Percentiles rank a stretch among this genome's conserved stretches.
Conservation (phyloP, 2,329 filamentous ascomycete species). For the Ophiostoma himal-ulmi region DNA sequence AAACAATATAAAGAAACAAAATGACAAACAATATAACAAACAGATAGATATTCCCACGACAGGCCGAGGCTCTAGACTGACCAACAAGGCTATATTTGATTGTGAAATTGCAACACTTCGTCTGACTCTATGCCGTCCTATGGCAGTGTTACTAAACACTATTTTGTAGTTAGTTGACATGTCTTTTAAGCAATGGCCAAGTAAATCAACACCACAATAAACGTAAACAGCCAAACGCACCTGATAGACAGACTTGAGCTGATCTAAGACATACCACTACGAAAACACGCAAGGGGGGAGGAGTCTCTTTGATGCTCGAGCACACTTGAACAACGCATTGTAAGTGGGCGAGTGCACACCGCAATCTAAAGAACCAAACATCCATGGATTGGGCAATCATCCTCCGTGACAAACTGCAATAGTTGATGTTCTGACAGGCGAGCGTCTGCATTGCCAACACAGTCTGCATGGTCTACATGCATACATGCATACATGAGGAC, state of each 20-base stretch:
- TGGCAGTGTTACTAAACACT: too few species aligned
- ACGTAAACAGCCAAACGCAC: neutral
- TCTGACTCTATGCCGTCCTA: too few species aligned
- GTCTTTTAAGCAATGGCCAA: neutral
- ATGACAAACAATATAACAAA: neutral
- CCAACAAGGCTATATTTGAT: too few species aligned
- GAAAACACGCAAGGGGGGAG: neutral
- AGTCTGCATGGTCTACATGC: slow-evolving; percentile 9
- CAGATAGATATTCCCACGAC: neutral
- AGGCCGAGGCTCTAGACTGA: neutral
- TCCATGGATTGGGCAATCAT: neutral
- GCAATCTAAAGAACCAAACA: neutral
- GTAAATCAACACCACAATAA: neutral
- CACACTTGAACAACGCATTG: neutral
- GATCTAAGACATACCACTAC: neutral
- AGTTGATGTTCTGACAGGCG: neutral
- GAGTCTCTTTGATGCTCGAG: neutral
- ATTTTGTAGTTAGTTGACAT: neutral
- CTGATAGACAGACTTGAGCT: neutral
- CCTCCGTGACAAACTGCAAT: neutral
- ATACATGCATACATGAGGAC: neutral
- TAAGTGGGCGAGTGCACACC: neutral
- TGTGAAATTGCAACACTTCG: too few species aligned
- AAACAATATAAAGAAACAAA: neutral
- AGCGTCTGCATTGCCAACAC: slow-evolving; percentile 6